These are phyloP conservation scores for Spizellomyces sp. DNA, from an alignment of 192 early-diverging fungal genomes.

Conservation along the genomic window DNA sequence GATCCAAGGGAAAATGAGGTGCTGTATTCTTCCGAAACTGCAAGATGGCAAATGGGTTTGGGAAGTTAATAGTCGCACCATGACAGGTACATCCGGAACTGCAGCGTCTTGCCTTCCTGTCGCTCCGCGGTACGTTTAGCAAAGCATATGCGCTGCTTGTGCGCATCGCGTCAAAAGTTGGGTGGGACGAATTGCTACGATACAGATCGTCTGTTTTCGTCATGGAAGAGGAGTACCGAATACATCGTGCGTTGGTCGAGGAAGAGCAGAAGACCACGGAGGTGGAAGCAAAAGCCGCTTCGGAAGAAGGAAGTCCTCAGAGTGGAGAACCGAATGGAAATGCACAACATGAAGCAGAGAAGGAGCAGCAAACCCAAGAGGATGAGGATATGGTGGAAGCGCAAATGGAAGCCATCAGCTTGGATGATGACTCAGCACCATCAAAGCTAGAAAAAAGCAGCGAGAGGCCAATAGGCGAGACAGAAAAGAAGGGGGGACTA, in stretches of 20 bases:
- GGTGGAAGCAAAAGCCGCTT: constrained; percentile 24
- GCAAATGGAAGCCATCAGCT: constrained; percentile 49
- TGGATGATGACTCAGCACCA: constrained; percentile 32
- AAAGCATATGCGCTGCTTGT: constrained; percentile 86
- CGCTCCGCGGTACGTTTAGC: constrained; percentile 91
- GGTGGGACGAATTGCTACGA: constrained; percentile 94
- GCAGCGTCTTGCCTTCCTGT: constrained; percentile 81
- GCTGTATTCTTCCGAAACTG: neutral
- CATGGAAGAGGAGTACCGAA: constrained; percentile 98
- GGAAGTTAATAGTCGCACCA: neutral
- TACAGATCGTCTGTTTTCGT: constrained; percentile 91
- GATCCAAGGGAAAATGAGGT: constrained; percentile 56
- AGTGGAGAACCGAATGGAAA: constrained; percentile 10
- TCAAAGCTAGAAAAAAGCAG: neutral
- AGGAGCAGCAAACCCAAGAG: constrained; percentile 22
- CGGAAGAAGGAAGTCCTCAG: neutral
- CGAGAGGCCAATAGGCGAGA: constrained; percentile 14
- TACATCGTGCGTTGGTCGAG: constrained; percentile 72
- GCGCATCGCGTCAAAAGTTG: constrained; percentile 76
- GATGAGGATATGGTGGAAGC: constrained; percentile 40
- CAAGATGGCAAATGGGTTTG: neutral
- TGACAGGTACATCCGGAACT: constrained; percentile 66
- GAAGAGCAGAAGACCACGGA: constrained; percentile 48
- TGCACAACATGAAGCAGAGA: constrained; percentile 22
- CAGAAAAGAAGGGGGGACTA: constrained; percentile 23